Evolutionary conservation across 2,329 filamentous ascomycete genomes (phyloP), one percentile per base, ranked within the genome.

Genomic region (Cercospora berteroae): DNA sequence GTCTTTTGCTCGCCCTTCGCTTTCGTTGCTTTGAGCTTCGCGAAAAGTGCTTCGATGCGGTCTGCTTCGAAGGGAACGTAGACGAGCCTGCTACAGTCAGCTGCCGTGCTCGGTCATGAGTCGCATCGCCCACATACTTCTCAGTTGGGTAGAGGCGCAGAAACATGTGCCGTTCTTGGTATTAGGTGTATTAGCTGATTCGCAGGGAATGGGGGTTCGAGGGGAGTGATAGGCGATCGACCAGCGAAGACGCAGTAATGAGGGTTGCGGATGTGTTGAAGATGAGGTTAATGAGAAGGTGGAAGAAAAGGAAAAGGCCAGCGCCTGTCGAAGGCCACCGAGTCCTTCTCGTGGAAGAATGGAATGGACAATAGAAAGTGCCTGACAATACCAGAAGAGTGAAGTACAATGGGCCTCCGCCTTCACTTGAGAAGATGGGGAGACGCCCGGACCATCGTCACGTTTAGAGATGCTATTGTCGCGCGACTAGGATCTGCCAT

Each of bases 311-410:
- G 50, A 60, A 64, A 71, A 67, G 64, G 57, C 72, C 69, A 68
- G 70, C 67, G 74, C 74, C 71, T 72, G 60, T 72, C 66, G 67
- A 73, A 74, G 74, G 72, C 72, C 63, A 70, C 69, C 69, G 71
- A 70, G 75, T 75, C 76, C 75, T 71, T 69, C 60, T 65, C 55
- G 66, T 57, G 59, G 76, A 70, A 77, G 75, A 79, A 76, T 68
- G 68, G 64, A 58, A 68, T 71, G 70, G 70, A 78, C 78, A 81
- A 80, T 78, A 79, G 73, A 71, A 78, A 73, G 74, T 75, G 78
- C 74, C 60, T 60, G 72, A 77, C 73, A 77, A 77, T 76, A 73
- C 67, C 64, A 67, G 67, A 73, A 72, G 58, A 69, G 67, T 67
- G 70, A 71, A 66, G 67, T 71, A 70, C 65, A 66, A 64, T 65